Percentiles rank a stretch among this genome's conserved stretches.
Evolutionary conservation across 164 flowering plant genomes (phyloP).

Genomic region (Kingdonia uniflora): DNA sequence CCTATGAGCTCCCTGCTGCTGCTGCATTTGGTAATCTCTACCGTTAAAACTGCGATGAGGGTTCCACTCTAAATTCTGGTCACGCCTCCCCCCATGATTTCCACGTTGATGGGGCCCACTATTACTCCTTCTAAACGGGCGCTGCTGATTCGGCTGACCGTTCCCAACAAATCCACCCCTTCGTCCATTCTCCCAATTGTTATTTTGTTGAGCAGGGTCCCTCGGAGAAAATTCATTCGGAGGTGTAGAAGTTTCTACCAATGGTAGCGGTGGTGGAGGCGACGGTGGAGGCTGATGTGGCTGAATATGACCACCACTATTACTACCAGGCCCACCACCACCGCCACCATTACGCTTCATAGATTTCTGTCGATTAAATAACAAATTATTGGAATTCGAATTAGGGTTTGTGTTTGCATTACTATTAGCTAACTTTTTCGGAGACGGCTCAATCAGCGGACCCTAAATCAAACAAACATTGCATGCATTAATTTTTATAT

Average conservation of each 20-base stretch:
- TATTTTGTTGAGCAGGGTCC: constrained; percentile 25
- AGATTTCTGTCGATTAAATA: constrained; percentile 35
- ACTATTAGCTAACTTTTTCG: constrained; percentile 23
- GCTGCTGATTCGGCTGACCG: constrained; percentile 44
- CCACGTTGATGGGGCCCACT: constrained; percentile 44
- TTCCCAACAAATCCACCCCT: constrained; percentile 28
- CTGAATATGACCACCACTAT: constrained; percentile 26
- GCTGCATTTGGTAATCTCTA: constrained; percentile 40
- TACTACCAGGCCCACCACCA: constrained; percentile 21
- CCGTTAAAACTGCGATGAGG: constrained; percentile 25
- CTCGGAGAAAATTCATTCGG: constrained; percentile 27
- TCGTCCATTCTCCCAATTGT: constrained; percentile 33
- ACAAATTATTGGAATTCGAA: constrained; percentile 20
- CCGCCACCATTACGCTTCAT: constrained; percentile 32
- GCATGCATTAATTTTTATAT: too few relatives aligned
- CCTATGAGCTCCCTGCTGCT: constrained; percentile 32
- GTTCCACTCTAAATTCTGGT: constrained; percentile 46
- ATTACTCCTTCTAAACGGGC: constrained; percentile 38
- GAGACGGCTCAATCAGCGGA: constrained; percentile 21
- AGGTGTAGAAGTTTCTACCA: constrained; percentile 14
- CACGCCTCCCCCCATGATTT: constrained; percentile 60
- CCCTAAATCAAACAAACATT: constrained; percentile 24
- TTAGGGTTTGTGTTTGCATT: constrained; percentile 28
- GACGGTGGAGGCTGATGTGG: constrained; percentile 25
- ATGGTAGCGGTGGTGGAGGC: constrained; percentile 21